Conservation (phyloP, 345 rosid genomes). For the Garcia nutans region DNA sequence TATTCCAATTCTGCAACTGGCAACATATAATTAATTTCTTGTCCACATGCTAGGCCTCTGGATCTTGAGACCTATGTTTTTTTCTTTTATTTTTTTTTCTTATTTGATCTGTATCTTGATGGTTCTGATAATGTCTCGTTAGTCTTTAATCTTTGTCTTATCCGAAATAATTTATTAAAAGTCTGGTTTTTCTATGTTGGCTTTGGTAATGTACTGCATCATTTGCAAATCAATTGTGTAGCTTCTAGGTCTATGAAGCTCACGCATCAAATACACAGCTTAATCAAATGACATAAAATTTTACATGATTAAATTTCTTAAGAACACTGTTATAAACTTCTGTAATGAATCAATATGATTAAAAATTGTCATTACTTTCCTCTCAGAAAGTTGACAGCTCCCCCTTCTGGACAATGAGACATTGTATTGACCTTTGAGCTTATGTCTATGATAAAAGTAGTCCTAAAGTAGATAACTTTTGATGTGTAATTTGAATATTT, state of each 20-base stretch:
- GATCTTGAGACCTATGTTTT: neutral
- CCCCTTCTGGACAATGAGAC: neutral
- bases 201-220: neutral
- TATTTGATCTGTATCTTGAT: neutral
- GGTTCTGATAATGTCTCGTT: neutral
- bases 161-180: neutral
- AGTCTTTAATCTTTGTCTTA: conserved; percentile 1
- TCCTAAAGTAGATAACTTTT: neutral
- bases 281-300: neutral
- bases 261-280: neutral
- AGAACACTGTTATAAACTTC: too few species aligned
- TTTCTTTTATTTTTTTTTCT: neutral
- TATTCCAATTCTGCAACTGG: conserved; percentile 18
- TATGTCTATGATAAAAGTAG: neutral
- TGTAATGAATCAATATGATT: too few species aligned
- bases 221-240: neutral
- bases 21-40: neutral
- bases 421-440: neutral
- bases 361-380: neutral
- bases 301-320: too few species aligned
- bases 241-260: neutral
- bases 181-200: neutral
- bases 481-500: neutral
- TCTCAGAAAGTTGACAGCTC: neutral
- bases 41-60: conserved; percentile 21